These are phyloP conservation scores for Zea mays DNA, from an alignment of 176 grass and related monocot genomes.

Conservation along the genomic window Zm-B73-REFERENCE-NAM-5.0 NC_050101.1:159083001-159083500, in stretches of 20 bases:
- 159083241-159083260: background rate
- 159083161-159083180: background rate
- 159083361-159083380: background rate
- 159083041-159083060: background rate
- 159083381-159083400: background rate
- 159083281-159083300: slow-evolving; percentile 2
- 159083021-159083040: background rate
- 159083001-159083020: background rate
- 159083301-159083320: background rate
- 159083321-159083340: background rate
- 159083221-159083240: background rate
- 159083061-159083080: background rate
- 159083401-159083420: background rate
- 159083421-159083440: background rate
- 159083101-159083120: background rate
- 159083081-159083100: background rate
- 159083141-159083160: background rate
- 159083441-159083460: background rate
- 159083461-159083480: background rate
- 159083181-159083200: background rate
- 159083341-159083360: background rate
- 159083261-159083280: slow-evolving; percentile 1
- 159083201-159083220: background rate
- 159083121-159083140: background rate
- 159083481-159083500: background rate